Conservation (phyloP, 139 green algal species). For the Monoraphidium neglectum region DNA sequence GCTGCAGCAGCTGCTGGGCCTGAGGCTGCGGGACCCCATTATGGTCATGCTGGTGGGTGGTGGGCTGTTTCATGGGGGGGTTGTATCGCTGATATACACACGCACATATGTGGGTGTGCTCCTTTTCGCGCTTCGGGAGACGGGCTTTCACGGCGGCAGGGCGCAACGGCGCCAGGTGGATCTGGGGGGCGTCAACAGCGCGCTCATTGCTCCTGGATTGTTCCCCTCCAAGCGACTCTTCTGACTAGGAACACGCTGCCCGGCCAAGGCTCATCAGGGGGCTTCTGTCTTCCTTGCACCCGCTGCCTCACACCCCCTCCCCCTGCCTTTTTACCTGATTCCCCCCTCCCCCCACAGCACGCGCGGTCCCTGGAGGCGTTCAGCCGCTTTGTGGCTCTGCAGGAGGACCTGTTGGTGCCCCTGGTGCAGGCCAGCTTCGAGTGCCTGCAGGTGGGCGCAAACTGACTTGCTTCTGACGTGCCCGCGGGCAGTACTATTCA, state of each 20-base stretch:
- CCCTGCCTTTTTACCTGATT: not conserved
- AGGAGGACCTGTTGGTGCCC: slow-evolving; percentile 39
- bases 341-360: slow-evolving; percentile 30
- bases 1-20: slow-evolving; percentile 39
- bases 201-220: no score
- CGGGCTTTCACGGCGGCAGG: no score
- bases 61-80: not conserved
- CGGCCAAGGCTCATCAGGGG: not conserved
- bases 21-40: slow-evolving; percentile 28
- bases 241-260: no score
- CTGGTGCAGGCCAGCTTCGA: slow-evolving; percentile 34
- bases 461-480: no score
- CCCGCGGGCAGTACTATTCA: no score
- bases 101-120: not conserved
- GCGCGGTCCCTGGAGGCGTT: slow-evolving; percentile 48
- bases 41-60: slow-evolving; percentile 43
- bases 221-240: no score
- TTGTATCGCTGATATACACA: no score
- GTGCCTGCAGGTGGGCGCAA: slow-evolving; percentile 11
- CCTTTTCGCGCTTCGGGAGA: not conserved
- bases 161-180: no score
- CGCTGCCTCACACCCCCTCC: not conserved
- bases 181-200: no score
- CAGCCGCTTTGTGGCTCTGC: slow-evolving; percentile 29
- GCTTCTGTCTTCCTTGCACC: not conserved